Evolutionary conservation across 2,329 filamentous ascomycete species (phyloP).

Genomic region (Dendryphion nanum): DNA sequence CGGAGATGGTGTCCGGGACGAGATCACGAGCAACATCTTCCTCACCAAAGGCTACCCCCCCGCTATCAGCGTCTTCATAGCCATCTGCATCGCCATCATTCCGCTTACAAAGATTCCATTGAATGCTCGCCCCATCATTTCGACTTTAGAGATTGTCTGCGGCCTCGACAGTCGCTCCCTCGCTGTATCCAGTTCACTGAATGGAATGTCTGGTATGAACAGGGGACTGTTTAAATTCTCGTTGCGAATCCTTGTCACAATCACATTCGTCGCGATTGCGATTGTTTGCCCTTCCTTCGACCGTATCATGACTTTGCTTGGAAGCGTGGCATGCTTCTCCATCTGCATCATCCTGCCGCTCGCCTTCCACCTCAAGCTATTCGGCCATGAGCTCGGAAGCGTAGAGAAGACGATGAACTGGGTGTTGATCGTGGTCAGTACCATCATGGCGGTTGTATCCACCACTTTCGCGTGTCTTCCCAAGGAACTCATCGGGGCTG

Average conservation of each 20-base stretch:
- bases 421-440: conserved; percentile 67
- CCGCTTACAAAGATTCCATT: conserved; percentile 94
- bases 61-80: conserved; percentile 73
- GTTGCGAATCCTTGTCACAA: conserved; percentile 65
- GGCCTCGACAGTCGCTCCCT: conserved; percentile 65
- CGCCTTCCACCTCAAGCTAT: conserved; percentile 87
- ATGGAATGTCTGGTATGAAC: conserved; percentile 56
- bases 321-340: conserved; percentile 85
- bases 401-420: conserved; percentile 67
- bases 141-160: conserved; percentile 76
- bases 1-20: conserved; percentile 80
- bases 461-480: conserved; percentile 89
- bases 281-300: conserved; percentile 77
- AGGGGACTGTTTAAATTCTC: conserved; percentile 58
- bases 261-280: conserved; percentile 74
- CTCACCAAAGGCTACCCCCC: conserved; percentile 70
- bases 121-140: conserved; percentile 83
- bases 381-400: conserved; percentile 66
- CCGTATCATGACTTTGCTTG: conserved; percentile 87
- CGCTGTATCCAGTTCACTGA: conserved; percentile 48
- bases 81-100: conserved; percentile 85
- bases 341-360: conserved; percentile 92
- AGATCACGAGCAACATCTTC: conserved; percentile 89
- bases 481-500: conserved; percentile 64
- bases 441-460: conserved; percentile 68